phyloP scores from a whole-genome alignment of 805 yeast species.

The Teunomyces atbi region DNA sequence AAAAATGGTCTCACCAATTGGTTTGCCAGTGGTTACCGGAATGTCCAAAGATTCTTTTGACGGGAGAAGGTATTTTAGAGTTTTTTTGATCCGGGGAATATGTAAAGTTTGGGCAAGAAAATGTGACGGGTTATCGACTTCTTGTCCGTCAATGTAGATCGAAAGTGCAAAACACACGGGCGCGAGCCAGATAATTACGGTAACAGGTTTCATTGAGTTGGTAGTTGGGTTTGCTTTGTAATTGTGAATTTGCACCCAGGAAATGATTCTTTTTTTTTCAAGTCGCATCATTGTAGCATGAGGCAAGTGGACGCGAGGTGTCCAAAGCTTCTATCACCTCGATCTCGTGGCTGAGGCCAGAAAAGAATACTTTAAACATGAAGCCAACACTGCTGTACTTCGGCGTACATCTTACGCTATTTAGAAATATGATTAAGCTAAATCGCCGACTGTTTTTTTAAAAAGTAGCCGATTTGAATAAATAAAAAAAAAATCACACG shows the following conservation, averaged over 20 bases:
- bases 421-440: too few relatives aligned
- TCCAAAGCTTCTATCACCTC: too few relatives aligned
- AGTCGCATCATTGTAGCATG: too few relatives aligned
- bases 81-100: not conserved
- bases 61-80: not conserved
- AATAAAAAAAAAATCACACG: not conserved
- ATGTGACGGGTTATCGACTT: not conserved
- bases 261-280: too few relatives aligned
- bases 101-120: not conserved
- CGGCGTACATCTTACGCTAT: too few relatives aligned
- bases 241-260: not conserved
- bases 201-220: not conserved
- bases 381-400: too few relatives aligned
- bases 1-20: not conserved
- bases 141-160: not conserved
- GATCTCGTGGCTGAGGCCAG: too few relatives aligned
- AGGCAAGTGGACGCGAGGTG: too few relatives aligned
- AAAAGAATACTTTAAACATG: too few relatives aligned
- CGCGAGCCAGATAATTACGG: not conserved
- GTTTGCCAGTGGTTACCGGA: not conserved
- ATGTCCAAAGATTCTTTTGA: not conserved
- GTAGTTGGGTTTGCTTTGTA: too few relatives aligned
- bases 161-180: not conserved
- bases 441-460: too few relatives aligned
- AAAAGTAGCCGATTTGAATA: too few relatives aligned